A percentile compares a stretch with the other conserved stretches of the same genome.
These are phyloP conservation scores for Sporothrix mexicana DNA, from an alignment of 2,329 filamentous ascomycete species.

Conservation along the genomic window DNA sequence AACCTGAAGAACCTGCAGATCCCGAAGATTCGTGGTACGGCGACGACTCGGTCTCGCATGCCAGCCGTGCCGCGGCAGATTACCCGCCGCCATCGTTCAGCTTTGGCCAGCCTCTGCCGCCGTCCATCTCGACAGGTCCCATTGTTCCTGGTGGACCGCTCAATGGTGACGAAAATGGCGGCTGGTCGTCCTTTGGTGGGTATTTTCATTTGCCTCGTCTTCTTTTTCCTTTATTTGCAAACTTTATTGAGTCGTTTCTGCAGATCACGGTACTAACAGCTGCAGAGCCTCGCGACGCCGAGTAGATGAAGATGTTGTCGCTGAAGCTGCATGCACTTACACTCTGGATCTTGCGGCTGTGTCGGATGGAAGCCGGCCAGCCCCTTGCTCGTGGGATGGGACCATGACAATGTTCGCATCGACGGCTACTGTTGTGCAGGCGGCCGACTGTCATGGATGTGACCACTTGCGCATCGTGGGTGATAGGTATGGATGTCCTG, in stretches of 20 bases:
- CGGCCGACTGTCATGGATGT: constrained; percentile 1
- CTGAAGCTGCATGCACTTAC: neutral
- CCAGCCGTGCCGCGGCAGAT: neutral
- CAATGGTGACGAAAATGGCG: neutral
- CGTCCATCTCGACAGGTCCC: neutral
- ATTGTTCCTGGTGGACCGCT: neutral
- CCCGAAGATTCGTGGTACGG: neutral
- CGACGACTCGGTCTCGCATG: neutral
- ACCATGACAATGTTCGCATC: neutral
- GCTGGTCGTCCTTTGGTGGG: neutral
- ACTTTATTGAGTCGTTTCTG: no score
- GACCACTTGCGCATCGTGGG: neutral
- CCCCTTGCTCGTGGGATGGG: constrained; percentile 3
- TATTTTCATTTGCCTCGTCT: neutral
- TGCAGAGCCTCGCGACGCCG: neutral
- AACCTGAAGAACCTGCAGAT: no score
- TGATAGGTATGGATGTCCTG: neutral
- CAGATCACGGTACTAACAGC: neutral
- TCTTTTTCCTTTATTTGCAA: no score
- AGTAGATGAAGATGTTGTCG: neutral
- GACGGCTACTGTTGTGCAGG: neutral
- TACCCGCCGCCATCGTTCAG: constrained; percentile 2
- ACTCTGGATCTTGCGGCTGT: neutral
- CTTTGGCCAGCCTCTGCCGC: neutral
- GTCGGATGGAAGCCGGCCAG: neutral